phyloP scores from a whole-genome alignment of 805 yeast species.

The Wickerhamiella domercqiae region DNA sequence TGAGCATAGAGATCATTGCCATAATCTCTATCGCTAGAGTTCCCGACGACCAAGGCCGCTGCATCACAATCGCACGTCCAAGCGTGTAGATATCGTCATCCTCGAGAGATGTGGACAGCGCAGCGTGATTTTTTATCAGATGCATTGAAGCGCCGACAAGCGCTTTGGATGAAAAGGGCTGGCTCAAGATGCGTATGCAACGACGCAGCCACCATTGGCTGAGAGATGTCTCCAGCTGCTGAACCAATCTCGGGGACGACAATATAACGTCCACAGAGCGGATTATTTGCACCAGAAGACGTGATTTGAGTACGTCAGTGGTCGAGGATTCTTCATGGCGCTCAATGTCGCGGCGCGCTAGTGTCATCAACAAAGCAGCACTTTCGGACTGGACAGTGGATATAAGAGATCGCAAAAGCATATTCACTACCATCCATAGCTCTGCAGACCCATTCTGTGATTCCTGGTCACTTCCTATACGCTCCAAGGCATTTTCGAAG shows the following conservation, averaged over 20 bases:
- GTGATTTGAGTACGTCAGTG: slow-evolving; percentile 8
- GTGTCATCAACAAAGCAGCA: background rate
- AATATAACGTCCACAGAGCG: slow-evolving; percentile 11
- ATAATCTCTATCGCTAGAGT: too few species aligned
- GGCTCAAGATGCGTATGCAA: slow-evolving; percentile 5
- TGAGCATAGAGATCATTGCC: too few species aligned
- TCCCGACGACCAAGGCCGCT: background rate
- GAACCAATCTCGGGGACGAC: background rate
- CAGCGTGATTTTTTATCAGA: slow-evolving; percentile 4
- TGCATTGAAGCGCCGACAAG: slow-evolving; percentile 10
- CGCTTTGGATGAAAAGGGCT: slow-evolving; percentile 9
- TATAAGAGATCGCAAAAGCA: background rate
- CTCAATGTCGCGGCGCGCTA: background rate
- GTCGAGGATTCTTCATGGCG: background rate
- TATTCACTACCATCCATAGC: slow-evolving; percentile 1
- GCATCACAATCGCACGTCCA: background rate
- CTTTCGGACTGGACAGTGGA: background rate
- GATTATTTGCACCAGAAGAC: slow-evolving; percentile 13
- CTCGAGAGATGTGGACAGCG: too few species aligned
- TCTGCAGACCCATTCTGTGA: background rate
- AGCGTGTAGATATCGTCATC: too few species aligned
- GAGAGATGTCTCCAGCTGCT: background rate
- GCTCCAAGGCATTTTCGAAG: background rate
- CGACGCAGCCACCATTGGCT: slow-evolving; percentile 3
- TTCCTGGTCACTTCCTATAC: too few species aligned